Evolutionary conservation across 257 asterid genomes (phyloP), one percentile per base, ranked within the genome.

Genomic region (Coffea canephora): DNA sequence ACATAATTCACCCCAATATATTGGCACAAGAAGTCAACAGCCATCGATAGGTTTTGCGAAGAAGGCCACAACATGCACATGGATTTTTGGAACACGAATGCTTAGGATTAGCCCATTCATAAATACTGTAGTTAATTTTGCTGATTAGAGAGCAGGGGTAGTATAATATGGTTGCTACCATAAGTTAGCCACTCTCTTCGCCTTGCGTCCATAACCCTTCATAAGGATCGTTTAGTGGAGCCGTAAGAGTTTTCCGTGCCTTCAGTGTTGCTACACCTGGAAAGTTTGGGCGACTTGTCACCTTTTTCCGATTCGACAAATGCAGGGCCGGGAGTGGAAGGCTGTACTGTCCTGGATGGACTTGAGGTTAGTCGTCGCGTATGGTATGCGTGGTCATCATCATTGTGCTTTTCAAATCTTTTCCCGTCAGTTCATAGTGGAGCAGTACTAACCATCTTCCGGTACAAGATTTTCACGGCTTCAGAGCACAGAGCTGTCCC

Each of bases 371-470:
- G 71, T 8, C 46, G 69, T 57, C 36, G 36, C 55, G 6, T 15
- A 10, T 66, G 70, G n/a, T 21, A 59, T 8, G 64, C 64, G 64
- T 0, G 48, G 75, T 67, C 52, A 66, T 67, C 62, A 79, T 71
- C 67, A 72, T 79, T 72, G 54, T 75, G 61, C 79, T 54, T 65
- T 80, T 57, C 78, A 80, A 66, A 74, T 70, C 78, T 81, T 67
- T 81, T 70, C 61, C 43, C 21, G 78, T 61, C 84, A 71, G 77
- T 25, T 50, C 34, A 34, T 21, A 39, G 41, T 41, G 31, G 31
- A 31, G 31, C 31, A 31, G 31, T 31, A 31, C 31, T 31, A 31
- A n/a, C 45, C 25, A 50, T 68, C 19, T 61, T 75, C n/a, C 11
- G 49, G 74, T 79, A 73, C 78, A 73, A 73, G 57, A 50, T 45